These are phyloP conservation scores for Thermochaetoides thermophila DNA, from an alignment of 495 filamentous ascomycete species.

Conservation along the genomic window DNA sequence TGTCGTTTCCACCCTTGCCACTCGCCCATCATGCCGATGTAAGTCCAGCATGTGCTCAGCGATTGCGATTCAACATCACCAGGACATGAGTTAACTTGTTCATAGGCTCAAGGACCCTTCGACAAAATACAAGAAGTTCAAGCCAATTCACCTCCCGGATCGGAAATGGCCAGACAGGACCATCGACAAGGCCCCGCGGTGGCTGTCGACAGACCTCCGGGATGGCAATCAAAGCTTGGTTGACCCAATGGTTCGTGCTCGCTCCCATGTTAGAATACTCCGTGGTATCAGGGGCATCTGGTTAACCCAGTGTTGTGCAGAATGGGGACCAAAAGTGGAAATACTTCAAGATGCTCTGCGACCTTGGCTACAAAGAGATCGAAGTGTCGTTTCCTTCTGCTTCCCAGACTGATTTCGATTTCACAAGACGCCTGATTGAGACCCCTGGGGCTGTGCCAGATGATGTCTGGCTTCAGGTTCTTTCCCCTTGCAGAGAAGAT, in stretches of 20 bases:
- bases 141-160: conserved; percentile 66
- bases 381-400: conserved; percentile 93
- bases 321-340: conserved; percentile 86
- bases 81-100: too few species aligned
- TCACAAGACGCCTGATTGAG: conserved; percentile 75
- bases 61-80: conserved; percentile 1
- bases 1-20: too few species aligned
- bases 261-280: not conserved
- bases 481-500: conserved; percentile 85
- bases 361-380: conserved; percentile 95
- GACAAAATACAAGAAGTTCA: conserved; percentile 68
- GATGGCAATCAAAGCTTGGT: conserved; percentile 84
- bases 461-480: conserved; percentile 92
- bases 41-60: conserved; percentile 5
- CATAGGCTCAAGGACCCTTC: conserved; percentile 93
- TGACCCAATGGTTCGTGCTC: conserved; percentile 63
- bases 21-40: conserved; percentile 23
- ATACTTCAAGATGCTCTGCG: conserved; percentile 89
- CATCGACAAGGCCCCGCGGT: conserved; percentile 65
- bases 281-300: conserved; percentile 12
- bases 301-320: conserved; percentile 34
- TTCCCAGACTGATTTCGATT: conserved; percentile 89
- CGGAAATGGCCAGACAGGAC: conserved; percentile 83
- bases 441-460: conserved; percentile 77
- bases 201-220: conserved; percentile 72